A percentile compares a stretch with the other conserved stretches of the same genome.
Conservation (phyloP, 2,329 filamentous ascomycete genomes). For the Hymenoscyphus linearis region DNA sequence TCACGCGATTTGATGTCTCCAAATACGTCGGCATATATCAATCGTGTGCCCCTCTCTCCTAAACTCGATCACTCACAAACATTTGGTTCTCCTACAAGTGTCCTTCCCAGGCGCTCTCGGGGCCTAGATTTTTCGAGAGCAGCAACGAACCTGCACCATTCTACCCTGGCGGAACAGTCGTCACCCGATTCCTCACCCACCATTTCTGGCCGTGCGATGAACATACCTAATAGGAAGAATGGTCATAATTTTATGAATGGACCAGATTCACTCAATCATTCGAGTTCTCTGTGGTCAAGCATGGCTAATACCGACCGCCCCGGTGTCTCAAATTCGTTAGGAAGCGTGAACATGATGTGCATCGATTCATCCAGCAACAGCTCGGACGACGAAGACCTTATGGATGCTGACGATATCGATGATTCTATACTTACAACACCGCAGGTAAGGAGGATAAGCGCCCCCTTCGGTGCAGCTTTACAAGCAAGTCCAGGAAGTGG, state of each 20-base stretch:
- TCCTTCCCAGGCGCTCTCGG: constrained; percentile 81
- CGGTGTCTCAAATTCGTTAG: constrained; percentile 66
- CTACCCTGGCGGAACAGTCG: constrained; percentile 80
- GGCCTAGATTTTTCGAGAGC: constrained; percentile 91
- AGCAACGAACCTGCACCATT: constrained; percentile 92
- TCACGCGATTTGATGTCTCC: constrained; percentile 41
- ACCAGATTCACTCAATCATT: constrained; percentile 58
- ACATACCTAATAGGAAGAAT: constrained; percentile 50
- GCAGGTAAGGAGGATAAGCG: constrained; percentile 59
- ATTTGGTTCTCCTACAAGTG: constrained; percentile 82
- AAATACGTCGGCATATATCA: constrained; percentile 43
- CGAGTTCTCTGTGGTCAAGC: constrained; percentile 62
- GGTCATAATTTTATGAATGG: constrained; percentile 43
- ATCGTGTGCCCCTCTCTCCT: constrained; percentile 69
- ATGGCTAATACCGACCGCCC: constrained; percentile 65
- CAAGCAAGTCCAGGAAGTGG: constrained; percentile 50
- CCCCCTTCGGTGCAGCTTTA: constrained; percentile 37
- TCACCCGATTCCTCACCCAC: constrained; percentile 89
- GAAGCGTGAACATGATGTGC: constrained; percentile 54
- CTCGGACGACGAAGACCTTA: constrained; percentile 63
- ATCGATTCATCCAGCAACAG: constrained; percentile 73
- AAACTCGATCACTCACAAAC: constrained; percentile 80
- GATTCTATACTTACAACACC: constrained; percentile 81
- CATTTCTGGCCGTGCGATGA: constrained; percentile 65
- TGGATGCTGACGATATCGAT: constrained; percentile 68